A percentile compares a stretch with the other conserved stretches of the same genome.
Evolutionary conservation across 441 rosid species (phyloP).

Genomic region (Euphorbia corollata): DNA sequence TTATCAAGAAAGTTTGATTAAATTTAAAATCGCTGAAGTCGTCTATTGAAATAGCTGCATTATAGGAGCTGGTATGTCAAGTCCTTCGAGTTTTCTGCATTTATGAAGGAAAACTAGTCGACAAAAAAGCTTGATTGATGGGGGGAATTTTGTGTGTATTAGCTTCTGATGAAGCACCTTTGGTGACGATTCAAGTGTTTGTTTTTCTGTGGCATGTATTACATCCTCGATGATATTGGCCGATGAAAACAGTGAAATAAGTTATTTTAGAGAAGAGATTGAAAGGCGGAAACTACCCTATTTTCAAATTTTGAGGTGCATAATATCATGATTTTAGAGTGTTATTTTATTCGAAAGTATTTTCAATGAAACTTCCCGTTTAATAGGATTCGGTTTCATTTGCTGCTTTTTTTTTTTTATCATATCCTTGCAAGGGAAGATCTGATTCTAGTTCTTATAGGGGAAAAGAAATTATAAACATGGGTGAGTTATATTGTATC

Average conservation of each 20-base stretch:
- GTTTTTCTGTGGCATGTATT: conserved; percentile 1
- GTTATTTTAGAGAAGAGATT: not conserved
- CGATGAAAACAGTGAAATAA: not conserved
- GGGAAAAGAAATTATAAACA: too few relatives aligned
- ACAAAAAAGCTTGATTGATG: not conserved
- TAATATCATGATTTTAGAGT: too few relatives aligned
- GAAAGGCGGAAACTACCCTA: not conserved
- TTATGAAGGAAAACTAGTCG: not conserved
- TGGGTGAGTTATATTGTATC: too few relatives aligned
- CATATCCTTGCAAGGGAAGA: too few relatives aligned
- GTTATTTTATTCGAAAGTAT: too few relatives aligned
- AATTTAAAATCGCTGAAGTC: not conserved
- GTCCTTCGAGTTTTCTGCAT: not conserved
- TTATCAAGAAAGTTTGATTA: conserved; percentile 70
- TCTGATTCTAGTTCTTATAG: too few relatives aligned
- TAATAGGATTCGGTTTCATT: too few relatives aligned
- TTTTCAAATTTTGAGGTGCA: not conserved
- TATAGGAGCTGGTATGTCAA: not conserved
- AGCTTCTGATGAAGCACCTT: conserved; percentile 16
- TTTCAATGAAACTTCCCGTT: not conserved
- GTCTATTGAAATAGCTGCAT: not conserved
- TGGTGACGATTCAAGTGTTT: not conserved
- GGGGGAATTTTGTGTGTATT: conserved; percentile 26
- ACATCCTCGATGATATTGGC: conserved; percentile 1
- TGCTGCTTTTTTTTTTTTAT: too few relatives aligned